Evolutionary conservation across 1,139 yeast genomes (phyloP), one percentile per base, ranked within the genome.

Genomic region (Blastobotrys apis): DNA sequence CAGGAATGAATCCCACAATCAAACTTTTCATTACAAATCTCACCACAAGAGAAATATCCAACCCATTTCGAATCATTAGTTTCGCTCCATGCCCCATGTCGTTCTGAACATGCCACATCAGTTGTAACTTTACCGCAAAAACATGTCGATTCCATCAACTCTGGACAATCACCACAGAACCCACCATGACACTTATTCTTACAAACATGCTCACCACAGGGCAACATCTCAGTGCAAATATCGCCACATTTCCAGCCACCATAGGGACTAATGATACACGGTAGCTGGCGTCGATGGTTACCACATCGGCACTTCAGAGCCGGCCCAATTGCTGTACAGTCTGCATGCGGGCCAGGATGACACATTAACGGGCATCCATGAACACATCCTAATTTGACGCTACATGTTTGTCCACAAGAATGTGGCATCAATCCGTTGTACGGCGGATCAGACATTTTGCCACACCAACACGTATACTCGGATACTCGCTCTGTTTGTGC

Each of bases 291-390:
- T 19, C 72, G 63, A 42, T 75, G 71, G 43, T 74, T 75, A 1
- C 96, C 97, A 69, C 97, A 88, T 33, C 72, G 71, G 64, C 97
- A 88, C 41, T 68, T 69, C 70, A 84, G 67, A 10, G 69, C 62
- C 1, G 92, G 85, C 1, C 92, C 87, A 64, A 83, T 62, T 26
- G 92, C 86, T 21, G 85, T 82, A 68, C 97, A 88, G 36, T 71
- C 71, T 0, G 87, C 81, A 63, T 90, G 97, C 2, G 88, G 84
- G 0, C 96, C 97, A 1, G 96, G 92, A 60, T 88, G 97, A 60
- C 97, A 88, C 16, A 75, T 73, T 8, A 79, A 67, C 3, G 85
- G 67, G 60, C 97, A 88, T 3, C 79, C 75, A 60, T 88, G 97
- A 1, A 81, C 74, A 6, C 74, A 48, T 17, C 47, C 46, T 30